Conservation (phyloP, 2,329 filamentous ascomycete genomes). For the Claviceps pazoutovae region DNA sequence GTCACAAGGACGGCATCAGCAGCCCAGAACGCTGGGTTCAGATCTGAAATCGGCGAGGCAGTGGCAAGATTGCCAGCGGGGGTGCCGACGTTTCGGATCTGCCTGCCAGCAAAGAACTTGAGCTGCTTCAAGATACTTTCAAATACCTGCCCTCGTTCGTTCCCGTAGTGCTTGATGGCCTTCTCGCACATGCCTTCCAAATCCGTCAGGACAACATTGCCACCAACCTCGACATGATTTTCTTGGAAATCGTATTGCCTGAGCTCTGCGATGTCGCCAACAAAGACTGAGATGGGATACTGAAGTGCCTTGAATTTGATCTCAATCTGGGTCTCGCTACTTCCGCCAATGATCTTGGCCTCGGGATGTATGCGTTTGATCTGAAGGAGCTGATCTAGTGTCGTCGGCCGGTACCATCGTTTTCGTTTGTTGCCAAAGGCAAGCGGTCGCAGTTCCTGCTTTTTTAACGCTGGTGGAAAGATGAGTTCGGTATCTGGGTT, state of each 20-base stretch:
- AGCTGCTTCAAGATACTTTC: conserved; percentile 87
- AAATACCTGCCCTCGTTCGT: conserved; percentile 61
- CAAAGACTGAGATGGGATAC: conserved; percentile 79
- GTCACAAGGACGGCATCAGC: conserved; percentile 71
- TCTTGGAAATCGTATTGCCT: conserved; percentile 68
- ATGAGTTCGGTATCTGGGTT: conserved; percentile 89
- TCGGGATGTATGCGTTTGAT: conserved; percentile 78
- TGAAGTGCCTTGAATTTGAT: conserved; percentile 94
- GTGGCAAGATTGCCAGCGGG: conserved; percentile 90
- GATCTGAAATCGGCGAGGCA: conserved; percentile 87
- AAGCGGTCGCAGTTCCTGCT: conserved; percentile 67
- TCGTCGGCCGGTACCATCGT: conserved; percentile 84
- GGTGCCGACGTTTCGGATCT: conserved; percentile 95
- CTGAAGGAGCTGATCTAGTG: conserved; percentile 71
- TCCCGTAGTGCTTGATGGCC: conserved; percentile 67
- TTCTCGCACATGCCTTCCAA: conserved; percentile 72
- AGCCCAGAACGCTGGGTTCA: conserved; percentile 88
- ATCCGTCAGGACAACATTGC: conserved; percentile 85
- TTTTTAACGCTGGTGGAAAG: conserved; percentile 74
- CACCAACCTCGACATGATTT: conserved; percentile 78
- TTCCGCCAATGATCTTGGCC: conserved; percentile 90
- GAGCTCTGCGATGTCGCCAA: conserved; percentile 85
- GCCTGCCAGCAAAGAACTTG: conserved; percentile 83
- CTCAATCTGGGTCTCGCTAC: conserved; percentile 95
- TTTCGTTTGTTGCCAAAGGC: conserved; percentile 91